These are phyloP conservation scores for Lachnellula willkommii DNA, from an alignment of 2,329 filamentous ascomycete genomes.

Conservation along the genomic window DNA sequence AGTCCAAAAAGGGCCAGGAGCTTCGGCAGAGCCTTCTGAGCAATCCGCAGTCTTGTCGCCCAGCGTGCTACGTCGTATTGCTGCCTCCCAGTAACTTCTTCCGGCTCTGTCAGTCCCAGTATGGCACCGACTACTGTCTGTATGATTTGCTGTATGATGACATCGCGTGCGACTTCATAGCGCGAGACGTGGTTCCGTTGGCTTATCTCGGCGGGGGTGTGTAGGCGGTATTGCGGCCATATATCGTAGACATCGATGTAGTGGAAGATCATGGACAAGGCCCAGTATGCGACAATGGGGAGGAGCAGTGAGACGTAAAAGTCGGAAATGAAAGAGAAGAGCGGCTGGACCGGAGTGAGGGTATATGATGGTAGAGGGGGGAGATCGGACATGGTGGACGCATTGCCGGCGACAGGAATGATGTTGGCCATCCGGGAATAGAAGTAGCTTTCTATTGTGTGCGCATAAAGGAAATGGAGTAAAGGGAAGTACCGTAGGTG, in stretches of 20 bases:
- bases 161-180: conserved; percentile 83
- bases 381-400: conserved; percentile 51
- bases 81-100: conserved; percentile 70
- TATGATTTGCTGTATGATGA: conserved; percentile 84
- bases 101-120: conserved; percentile 66
- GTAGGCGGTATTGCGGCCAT: conserved; percentile 85
- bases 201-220: conserved; percentile 88
- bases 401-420: conserved; percentile 35
- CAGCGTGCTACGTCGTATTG: conserved; percentile 85
- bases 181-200: conserved; percentile 84
- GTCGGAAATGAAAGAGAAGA: conserved; percentile 76
- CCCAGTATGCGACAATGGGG: conserved; percentile 85
- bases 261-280: conserved; percentile 74
- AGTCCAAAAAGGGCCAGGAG: conserved; percentile 68
- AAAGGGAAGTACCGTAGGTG: conserved; percentile 1
- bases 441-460: conserved; percentile 22
- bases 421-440: conserved; percentile 41
- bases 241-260: conserved; percentile 77
- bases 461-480: conserved; percentile 29
- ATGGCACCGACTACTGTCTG: conserved; percentile 68
- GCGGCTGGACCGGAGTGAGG: conserved; percentile 61
- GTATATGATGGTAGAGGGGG: conserved; percentile 84
- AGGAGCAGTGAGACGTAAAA: conserved; percentile 69
- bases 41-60: conserved; percentile 74
- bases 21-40: conserved; percentile 70